Conservation (phyloP, 306 rosid species). For the Cercis canadensis region DNA sequence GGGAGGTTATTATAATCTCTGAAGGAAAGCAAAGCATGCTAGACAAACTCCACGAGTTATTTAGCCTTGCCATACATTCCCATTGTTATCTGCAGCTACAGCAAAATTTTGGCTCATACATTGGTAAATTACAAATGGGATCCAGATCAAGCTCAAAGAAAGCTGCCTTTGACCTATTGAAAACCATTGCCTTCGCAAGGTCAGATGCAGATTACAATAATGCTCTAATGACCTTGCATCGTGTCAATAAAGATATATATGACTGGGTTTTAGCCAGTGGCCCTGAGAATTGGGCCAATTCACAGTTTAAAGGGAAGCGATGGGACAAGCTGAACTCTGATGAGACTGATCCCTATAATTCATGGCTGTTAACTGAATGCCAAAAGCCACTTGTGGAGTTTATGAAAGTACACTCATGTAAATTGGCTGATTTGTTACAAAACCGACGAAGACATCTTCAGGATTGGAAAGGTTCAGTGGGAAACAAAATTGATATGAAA, state of each 20-base stretch:
- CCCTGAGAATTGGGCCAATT: slow-evolving; percentile 9
- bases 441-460: background rate
- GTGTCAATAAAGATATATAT: background rate
- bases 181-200: background rate
- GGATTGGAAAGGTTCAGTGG: background rate
- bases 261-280: slow-evolving; percentile 7
- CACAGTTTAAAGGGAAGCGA: slow-evolving; percentile 5
- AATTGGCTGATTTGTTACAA: background rate
- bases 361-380: slow-evolving; percentile 13
- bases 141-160: background rate
- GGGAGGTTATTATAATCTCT: slow-evolving; percentile 17
- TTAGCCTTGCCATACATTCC: slow-evolving; percentile 11
- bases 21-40: background rate
- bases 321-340: slow-evolving; percentile 7
- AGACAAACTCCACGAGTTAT: background rate
- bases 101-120: slow-evolving; percentile 2
- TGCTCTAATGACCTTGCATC: background rate
- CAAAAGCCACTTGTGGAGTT: slow-evolving; percentile 19
- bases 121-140: background rate
- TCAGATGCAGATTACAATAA: background rate
- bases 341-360: background rate
- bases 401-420: slow-evolving; percentile 13
- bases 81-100: background rate
- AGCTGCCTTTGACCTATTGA: slow-evolving; percentile 5
- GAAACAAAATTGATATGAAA: slow-evolving; percentile 6